Conservation (phyloP, 345 rosid genomes). For the Excoecaria agallocha region DNA sequence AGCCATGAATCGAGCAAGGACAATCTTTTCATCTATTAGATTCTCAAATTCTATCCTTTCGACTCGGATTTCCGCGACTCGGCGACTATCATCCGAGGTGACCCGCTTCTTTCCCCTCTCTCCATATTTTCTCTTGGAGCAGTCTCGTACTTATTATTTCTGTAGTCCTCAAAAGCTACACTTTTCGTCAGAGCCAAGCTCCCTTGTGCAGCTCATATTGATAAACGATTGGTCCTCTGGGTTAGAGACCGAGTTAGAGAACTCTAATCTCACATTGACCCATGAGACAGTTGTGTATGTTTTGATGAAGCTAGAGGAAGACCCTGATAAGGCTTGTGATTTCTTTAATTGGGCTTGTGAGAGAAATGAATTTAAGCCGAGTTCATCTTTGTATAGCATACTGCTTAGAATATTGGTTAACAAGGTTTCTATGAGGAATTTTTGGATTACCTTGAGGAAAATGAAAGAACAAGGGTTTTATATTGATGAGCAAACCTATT, state of each 20-base stretch:
- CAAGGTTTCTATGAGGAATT: constrained; percentile 51
- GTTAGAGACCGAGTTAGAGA: constrained; percentile 34
- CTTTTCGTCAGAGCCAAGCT: constrained; percentile 46
- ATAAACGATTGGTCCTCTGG: constrained; percentile 47
- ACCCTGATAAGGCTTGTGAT: constrained; percentile 47
- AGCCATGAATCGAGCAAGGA: constrained; percentile 63
- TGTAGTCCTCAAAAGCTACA: constrained; percentile 24
- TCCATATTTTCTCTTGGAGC: constrained; percentile 11
- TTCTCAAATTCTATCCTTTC: constrained; percentile 37
- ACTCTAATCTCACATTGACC: constrained; percentile 28
- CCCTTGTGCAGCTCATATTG: constrained; percentile 43
- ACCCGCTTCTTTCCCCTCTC: constrained; percentile 26
- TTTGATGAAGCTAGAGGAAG: constrained; percentile 14
- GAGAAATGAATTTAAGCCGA: constrained; percentile 55
- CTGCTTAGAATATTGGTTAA: constrained; percentile 59
- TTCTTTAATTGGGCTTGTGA: constrained; percentile 68
- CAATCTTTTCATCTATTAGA: constrained; percentile 38
- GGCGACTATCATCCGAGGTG: constrained; percentile 40
- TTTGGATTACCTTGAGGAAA: constrained; percentile 56
- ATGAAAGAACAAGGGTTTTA: constrained; percentile 60
- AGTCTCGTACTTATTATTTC: constrained; percentile 14
- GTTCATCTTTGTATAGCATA: constrained; percentile 57
- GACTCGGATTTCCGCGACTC: constrained; percentile 31
- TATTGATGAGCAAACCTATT: constrained; percentile 65
- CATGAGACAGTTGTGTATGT: constrained; percentile 57